Base-by-base conservation (phyloP, 2,329 filamentous ascomycete genomes). In the Colletotrichum sp. region DNA sequence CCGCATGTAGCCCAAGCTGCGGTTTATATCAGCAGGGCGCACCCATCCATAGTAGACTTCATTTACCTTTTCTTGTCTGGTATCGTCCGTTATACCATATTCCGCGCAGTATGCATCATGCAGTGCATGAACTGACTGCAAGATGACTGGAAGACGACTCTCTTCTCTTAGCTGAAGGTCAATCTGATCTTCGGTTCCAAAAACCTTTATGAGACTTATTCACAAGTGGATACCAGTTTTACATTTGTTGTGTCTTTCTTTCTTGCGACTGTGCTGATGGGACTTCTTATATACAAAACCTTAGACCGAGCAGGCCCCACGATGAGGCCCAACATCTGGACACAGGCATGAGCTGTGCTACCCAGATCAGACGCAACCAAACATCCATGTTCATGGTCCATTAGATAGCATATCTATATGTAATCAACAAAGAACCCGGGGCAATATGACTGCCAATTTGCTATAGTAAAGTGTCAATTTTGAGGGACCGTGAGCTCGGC, bases 171-270 rank as follows among this genome's bases (percentile, higher is more conserved):
- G 10, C 9, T 1, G 0, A 21, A 7, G 6, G 18, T 48, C 3
- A 12, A 1, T 21, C 43, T 21, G 43, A 48, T 2, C 3, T 48
- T 48, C n/a, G n/a, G n/a, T n/a, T n/a, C n/a, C n/a, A n/a, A 48
- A n/a, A 48, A 2, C 4, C 0, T 21, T 10, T 21, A 48, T 21
- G 0, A 21, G 1, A 21, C 1, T n/a, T 13, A 2, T 43, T 43
- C 1, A 0, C 39, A 43, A 0, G 0, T 43, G 39, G 39, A 1
- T 43, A 0, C 18, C 18, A 0, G 2, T 43, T 0, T 0, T 43
- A 0, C 39, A n/a, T n/a, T 43, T 21, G 43, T 13, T 48, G n/a
- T 48, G 43, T 21, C n/a, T 48, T 21, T 48, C 10, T 12, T 48
- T 4, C 9, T 21, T 48, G n/a, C 1, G 43, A 21, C 1, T 48